A percentile compares a stretch with the other conserved stretches of the same genome.
Conservation (phyloP, 2,329 filamentous ascomycete genomes). For the Alternaria ventricosa region DNA sequence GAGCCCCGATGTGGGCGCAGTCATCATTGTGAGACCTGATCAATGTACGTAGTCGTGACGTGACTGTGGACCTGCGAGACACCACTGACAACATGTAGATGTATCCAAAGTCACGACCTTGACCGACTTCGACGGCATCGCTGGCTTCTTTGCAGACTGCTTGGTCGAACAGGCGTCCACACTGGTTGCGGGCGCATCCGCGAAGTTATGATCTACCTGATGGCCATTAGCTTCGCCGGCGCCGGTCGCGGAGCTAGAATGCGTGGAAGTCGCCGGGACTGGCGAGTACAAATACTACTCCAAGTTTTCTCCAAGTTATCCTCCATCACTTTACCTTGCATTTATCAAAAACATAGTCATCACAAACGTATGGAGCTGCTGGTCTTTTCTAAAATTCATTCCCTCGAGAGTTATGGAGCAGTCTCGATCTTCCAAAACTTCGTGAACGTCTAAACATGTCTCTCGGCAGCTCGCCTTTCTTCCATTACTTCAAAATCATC, state of each 20-base stretch:
- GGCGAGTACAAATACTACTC: background rate
- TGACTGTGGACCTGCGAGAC: too few relatives aligned
- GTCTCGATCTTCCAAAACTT: too few relatives aligned
- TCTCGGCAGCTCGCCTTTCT: background rate
- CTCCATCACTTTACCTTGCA: background rate
- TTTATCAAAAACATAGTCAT: background rate
- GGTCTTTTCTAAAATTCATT: background rate
- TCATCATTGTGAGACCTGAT: slow-evolving; percentile 66
- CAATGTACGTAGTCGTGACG: too few relatives aligned
- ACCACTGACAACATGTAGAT: slow-evolving; percentile 28
- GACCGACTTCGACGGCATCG: slow-evolving; percentile 28
- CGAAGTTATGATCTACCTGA: background rate
- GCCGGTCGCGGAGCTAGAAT: background rate
- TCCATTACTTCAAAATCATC: background rate
- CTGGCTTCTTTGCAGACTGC: slow-evolving; percentile 32
- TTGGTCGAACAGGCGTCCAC: background rate
- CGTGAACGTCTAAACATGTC: too few relatives aligned
- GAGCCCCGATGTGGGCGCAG: slow-evolving; percentile 38
- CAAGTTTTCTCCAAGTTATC: background rate
- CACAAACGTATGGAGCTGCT: background rate
- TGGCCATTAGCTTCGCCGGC: background rate
- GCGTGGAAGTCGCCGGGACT: background rate
- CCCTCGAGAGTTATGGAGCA: background rate
- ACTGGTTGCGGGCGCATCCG: background rate
- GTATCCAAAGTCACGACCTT: slow-evolving; percentile 35